phyloP scores from a whole-genome alignment of 768 basidiomycete genomes.

The Clitopilus passeckerianus region DNA sequence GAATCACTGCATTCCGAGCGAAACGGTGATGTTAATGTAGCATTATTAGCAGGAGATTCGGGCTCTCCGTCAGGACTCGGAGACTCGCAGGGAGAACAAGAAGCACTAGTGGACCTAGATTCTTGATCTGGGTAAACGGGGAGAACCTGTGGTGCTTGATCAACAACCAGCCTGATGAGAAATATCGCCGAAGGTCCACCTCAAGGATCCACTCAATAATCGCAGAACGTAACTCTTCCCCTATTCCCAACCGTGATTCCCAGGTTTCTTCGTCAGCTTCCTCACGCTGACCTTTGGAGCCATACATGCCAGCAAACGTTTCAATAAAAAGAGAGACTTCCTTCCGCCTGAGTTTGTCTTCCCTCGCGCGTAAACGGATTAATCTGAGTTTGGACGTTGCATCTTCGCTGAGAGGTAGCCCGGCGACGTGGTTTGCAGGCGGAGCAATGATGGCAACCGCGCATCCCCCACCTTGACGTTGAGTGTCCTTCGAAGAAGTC shows the following conservation, averaged over 20 bases:
- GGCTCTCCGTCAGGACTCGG: background rate
- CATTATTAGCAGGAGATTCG: background rate
- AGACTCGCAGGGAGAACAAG: background rate
- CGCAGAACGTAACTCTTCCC: constrained; percentile 24
- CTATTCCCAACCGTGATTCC: constrained; percentile 24
- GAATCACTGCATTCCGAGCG: background rate
- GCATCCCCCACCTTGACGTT: background rate
- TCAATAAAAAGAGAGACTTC: background rate
- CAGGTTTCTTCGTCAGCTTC: constrained; percentile 8
- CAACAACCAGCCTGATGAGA: background rate
- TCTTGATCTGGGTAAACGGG: background rate
- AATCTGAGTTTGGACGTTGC: constrained; percentile 41
- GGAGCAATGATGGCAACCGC: constrained; percentile 53
- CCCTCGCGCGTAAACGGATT: constrained; percentile 28
- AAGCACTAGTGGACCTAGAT: background rate
- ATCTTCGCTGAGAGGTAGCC: constrained; percentile 29
- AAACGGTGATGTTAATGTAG: background rate
- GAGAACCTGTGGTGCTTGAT: background rate
- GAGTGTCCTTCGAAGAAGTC: background rate
- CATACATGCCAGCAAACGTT: background rate
- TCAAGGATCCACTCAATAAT: constrained; percentile 42
- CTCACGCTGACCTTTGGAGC: background rate
- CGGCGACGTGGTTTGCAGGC: constrained; percentile 28
- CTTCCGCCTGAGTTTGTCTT: background rate
- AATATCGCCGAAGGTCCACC: constrained; percentile 16